Percentiles rank a stretch among this genome's conserved stretches.
Evolutionary conservation across 306 rosid genomes (phyloP).

Genomic region (Cucumis cinereus): DNA sequence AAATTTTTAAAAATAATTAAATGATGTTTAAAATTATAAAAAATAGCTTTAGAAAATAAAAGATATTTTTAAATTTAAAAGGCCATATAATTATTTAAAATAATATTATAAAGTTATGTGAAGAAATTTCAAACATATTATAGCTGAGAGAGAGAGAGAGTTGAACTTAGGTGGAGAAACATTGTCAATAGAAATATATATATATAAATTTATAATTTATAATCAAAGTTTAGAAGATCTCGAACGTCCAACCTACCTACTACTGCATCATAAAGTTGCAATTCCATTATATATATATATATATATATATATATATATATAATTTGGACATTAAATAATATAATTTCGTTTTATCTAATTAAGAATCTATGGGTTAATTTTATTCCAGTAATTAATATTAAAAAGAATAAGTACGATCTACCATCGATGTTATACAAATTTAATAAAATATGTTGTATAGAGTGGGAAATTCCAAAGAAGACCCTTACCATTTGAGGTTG

Average conservation of each 20-base stretch:
- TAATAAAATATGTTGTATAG: not conserved
- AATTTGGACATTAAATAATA: not conserved
- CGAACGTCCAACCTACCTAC: constrained; percentile 2
- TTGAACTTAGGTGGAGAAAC: not conserved
- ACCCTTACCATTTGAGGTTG: not conserved
- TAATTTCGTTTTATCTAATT: not conserved
- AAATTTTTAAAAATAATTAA: too few relatives aligned
- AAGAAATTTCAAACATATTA: too few relatives aligned
- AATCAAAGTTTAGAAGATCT: not conserved
- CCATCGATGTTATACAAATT: not conserved
- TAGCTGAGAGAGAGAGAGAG: not conserved
- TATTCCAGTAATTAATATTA: too few relatives aligned
- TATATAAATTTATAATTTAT: not conserved
- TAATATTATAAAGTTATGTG: too few relatives aligned
- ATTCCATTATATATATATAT: too few relatives aligned
- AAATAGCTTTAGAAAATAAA: too few relatives aligned
- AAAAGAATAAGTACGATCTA: not conserved
- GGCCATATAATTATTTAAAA: too few relatives aligned
- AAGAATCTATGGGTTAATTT: not conserved
- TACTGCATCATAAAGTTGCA: not conserved
- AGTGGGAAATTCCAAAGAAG: not conserved
- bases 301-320: too few relatives aligned
- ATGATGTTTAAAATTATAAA: too few relatives aligned
- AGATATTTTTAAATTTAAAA: too few relatives aligned
- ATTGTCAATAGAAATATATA: not conserved